Evolutionary conservation across 495 filamentous ascomycete genomes (phyloP).

Genomic region (Margaritispora aquatica): DNA sequence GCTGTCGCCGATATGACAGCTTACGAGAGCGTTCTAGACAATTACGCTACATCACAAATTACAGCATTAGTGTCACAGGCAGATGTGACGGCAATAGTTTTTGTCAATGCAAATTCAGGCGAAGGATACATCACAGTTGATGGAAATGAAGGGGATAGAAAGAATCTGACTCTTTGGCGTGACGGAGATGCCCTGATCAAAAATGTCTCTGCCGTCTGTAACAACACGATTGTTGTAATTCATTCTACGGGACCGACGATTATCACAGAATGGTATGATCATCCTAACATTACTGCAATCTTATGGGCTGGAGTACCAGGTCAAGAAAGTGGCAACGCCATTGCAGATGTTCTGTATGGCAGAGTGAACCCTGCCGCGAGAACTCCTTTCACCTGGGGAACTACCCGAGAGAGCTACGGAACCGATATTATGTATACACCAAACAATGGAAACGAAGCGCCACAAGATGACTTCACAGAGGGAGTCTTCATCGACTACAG

Average conservation of each 20-base stretch:
- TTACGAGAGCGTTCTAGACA: constrained; percentile 69
- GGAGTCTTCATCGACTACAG: constrained; percentile 95
- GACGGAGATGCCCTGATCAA: constrained; percentile 74
- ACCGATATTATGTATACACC: constrained; percentile 67
- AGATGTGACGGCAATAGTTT: constrained; percentile 66
- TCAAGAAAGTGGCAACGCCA: constrained; percentile 81
- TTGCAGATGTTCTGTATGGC: constrained; percentile 88
- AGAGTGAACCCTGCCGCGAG: constrained; percentile 80
- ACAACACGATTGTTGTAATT: constrained; percentile 92
- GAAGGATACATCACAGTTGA: constrained; percentile 85
- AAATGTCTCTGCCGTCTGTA: constrained; percentile 69
- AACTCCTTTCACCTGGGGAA: constrained; percentile 83
- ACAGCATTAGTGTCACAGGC: constrained; percentile 58
- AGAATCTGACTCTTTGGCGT: constrained; percentile 88
- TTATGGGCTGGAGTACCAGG: constrained; percentile 90
- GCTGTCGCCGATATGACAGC: constrained; percentile 54
- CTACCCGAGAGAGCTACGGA: constrained; percentile 66
- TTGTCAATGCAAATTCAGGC: constrained; percentile 82
- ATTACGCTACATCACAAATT: constrained; percentile 59
- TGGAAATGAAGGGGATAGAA: constrained; percentile 83
- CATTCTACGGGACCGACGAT: constrained; percentile 82
- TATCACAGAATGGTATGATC: constrained; percentile 68
- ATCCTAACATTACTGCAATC: constrained; percentile 92
- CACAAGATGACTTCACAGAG: constrained; percentile 78
- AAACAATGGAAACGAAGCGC: constrained; percentile 65